Evolutionary conservation across 2,329 filamentous ascomycete species (phyloP).

Genomic region (Cryphonectria naterciae): DNA sequence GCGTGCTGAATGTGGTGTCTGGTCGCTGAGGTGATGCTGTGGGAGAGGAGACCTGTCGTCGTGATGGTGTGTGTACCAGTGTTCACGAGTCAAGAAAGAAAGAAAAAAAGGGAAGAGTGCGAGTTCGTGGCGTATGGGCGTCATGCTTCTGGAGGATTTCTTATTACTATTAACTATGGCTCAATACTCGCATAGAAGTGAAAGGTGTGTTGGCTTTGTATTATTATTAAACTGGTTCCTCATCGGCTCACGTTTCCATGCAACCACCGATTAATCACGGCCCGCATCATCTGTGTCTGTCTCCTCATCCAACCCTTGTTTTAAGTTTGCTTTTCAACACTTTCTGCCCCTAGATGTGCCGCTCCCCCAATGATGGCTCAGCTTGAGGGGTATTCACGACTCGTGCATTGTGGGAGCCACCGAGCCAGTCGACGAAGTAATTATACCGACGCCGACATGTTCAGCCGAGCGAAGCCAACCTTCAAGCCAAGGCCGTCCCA

Average conservation of each 20-base stretch:
- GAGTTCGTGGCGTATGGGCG: background rate
- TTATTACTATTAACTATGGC: background rate
- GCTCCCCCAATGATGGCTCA: background rate
- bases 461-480: constrained; percentile 33
- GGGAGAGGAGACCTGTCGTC: background rate
- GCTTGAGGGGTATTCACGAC: background rate
- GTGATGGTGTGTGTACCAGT: background rate
- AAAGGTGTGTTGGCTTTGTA: background rate
- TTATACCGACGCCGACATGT: background rate
- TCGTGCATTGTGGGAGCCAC: background rate
- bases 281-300: background rate
- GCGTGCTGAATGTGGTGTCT: constrained; percentile 46
- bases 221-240: too few species aligned
- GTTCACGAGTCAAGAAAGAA: background rate
- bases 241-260: background rate
- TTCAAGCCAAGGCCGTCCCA: constrained; percentile 38
- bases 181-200: background rate
- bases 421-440: background rate
- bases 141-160: background rate
- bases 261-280: background rate
- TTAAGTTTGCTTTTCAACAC: background rate
- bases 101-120: constrained; percentile 1
- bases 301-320: background rate
- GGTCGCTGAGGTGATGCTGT: constrained; percentile 33
- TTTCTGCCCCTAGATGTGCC: background rate